These are phyloP conservation scores for Neurospora sp. DNA, from an alignment of 495 filamentous ascomycete species.

Conservation along the genomic window DNA sequence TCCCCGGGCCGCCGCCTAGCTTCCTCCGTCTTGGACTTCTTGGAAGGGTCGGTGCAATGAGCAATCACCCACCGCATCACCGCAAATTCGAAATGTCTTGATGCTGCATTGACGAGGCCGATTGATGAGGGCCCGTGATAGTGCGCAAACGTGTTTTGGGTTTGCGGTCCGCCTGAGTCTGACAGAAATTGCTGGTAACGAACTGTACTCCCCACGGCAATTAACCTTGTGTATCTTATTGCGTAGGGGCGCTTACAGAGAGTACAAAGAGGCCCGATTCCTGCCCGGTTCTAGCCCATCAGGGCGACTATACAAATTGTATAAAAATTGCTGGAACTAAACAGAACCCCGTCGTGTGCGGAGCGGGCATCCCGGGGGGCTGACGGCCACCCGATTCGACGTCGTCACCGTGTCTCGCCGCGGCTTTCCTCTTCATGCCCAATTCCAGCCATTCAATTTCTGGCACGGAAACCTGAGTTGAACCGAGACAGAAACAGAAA, in stretches of 20 bases:
- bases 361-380: not conserved
- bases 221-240: not conserved
- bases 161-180: not conserved
- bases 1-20: not conserved
- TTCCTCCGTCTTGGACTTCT: not conserved
- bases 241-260: not conserved
- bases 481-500: not conserved
- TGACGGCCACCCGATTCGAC: slow-evolving; percentile 15
- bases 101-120: not conserved
- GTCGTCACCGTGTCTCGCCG: slow-evolving; percentile 13
- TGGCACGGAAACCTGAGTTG: not conserved
- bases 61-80: not conserved
- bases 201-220: not conserved
- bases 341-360: not conserved
- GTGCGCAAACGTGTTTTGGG: not conserved
- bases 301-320: not conserved
- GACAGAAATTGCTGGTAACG: not conserved
- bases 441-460: slow-evolving; percentile 18
- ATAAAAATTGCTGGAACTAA: not conserved
- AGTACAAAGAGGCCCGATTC: not conserved
- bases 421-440: slow-evolving; percentile 13
- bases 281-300: not conserved
- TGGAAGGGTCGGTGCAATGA: not conserved
- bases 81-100: not conserved
- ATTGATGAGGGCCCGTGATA: not conserved